Percentiles rank a stretch among this genome's conserved stretches.
Evolutionary conservation across 306 rosid species (phyloP).

Genomic region (Begonia peltatifolia): DNA sequence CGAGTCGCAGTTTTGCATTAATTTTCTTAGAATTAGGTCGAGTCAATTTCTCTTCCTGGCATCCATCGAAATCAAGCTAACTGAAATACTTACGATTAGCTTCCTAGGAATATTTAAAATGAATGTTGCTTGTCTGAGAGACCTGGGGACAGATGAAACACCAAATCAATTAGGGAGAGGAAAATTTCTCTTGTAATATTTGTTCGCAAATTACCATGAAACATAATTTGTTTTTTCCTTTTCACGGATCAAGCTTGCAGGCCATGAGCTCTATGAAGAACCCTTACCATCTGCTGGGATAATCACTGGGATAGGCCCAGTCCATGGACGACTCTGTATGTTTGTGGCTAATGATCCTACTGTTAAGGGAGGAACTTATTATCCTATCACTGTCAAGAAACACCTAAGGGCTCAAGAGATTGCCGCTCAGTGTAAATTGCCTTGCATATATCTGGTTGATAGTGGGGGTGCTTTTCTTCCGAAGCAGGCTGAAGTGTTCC

Average conservation of each 20-base stretch:
- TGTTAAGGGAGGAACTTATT: slow-evolving; percentile 90
- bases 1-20: no score
- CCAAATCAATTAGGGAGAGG: no score
- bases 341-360: slow-evolving; percentile 95
- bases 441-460: slow-evolving; percentile 88
- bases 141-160: no score
- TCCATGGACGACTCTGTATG: slow-evolving; percentile 85
- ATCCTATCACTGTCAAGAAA: slow-evolving; percentile 92
- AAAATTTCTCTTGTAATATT: no score
- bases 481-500: slow-evolving; percentile 95
- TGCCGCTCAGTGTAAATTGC: slow-evolving; percentile 74
- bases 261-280: slow-evolving; percentile 74
- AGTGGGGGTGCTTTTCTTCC: slow-evolving; percentile 99
- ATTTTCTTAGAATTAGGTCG: no score
- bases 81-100: no score
- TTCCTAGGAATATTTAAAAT: no score
- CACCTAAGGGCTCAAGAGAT: slow-evolving; percentile 96
- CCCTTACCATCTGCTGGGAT: slow-evolving; percentile 78
- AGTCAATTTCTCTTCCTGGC: no score
- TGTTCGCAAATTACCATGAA: not conserved
- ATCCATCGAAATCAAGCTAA: no score
- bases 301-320: slow-evolving; percentile 87
- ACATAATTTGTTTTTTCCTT: not conserved
- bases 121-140: no score
- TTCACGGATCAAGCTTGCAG: slow-evolving; percentile 66